Base-by-base conservation (phyloP, 371 early-diverging fungal species). In the Mortierella polycephala region DNA sequence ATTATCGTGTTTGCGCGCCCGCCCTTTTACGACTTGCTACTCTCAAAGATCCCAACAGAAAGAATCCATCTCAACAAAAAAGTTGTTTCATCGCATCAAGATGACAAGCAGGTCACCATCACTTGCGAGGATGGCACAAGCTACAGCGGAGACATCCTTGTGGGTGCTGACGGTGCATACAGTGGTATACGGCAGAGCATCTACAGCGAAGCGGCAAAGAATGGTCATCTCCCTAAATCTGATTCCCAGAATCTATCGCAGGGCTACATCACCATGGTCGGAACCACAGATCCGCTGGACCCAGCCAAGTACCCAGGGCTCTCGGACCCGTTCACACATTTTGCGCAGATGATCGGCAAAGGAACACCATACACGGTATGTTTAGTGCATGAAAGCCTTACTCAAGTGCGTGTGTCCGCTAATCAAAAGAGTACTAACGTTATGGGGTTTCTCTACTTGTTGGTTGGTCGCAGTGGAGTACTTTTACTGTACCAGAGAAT, bases 121-220 rank as follows among this genome's bases (percentile, higher is more conserved):
- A 37, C 44, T 13, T 70, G 58, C 54, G n/a, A 41, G 5, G 71
- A 70, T 37, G 59, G 57, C 1, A 21, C 64, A 4, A 46, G 46
- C 0, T 14, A 18, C 40, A 5, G 10, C 0, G 64, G 71, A 5
- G 64, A 64, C 13, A 64, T 64, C 37, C 60, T 63, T 11, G 64
- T 70, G 0, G 71, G 64, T 7, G 71, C 71, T 11, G 64, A 70
- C 55, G 71, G 71, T 21, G 71, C 60, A 3, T 64, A 70, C 54
- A 61, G 59, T 16, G 42, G 40, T 5, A 53, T 64, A 14, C 60
- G 64, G 0, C 60, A 64, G 47, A 53, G 41, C 42, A 54, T 70
- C 5, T 70, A 60, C 60, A 58, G 47, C 42, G n/a, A 46, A 14
- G 14, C 46, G 14, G 49, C 41, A 9, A 45, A 51, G 13, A 37